Percentiles rank a stretch among this genome's conserved stretches.
Evolutionary conservation across 257 asterid species (phyloP).

Genomic region (Striga asiatica): DNA sequence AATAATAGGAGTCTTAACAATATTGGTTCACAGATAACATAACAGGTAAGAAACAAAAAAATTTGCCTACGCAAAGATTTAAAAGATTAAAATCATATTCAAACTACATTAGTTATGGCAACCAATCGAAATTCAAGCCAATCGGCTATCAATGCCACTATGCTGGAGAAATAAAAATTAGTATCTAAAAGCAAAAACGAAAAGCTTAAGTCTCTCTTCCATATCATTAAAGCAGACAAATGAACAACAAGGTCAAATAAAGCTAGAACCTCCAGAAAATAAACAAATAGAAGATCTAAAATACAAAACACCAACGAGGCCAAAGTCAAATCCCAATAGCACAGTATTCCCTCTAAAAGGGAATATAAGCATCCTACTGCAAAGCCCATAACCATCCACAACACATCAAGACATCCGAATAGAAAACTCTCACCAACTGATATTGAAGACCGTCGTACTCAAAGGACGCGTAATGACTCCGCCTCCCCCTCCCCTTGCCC

Average conservation of each 20-base stretch:
- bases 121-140: background rate
- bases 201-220: background rate
- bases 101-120: background rate
- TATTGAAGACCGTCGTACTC: conserved; percentile 70
- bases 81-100: background rate
- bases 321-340: background rate
- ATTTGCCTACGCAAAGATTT: background rate
- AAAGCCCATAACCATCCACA: background rate
- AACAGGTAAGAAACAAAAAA: background rate
- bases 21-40: background rate
- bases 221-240: background rate
- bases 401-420: background rate
- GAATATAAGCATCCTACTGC: background rate
- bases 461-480: conserved; percentile 36
- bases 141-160: no score
- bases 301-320: background rate
- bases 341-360: background rate
- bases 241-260: background rate
- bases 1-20: background rate
- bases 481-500: conserved; percentile 53
- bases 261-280: background rate
- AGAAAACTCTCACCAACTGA: conserved; percentile 47
- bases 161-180: no score
- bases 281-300: background rate
- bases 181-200: no score